Evolutionary conservation across 371 early-diverging fungal genomes (phyloP).

Genomic region (Syncephalastrum sp.): DNA sequence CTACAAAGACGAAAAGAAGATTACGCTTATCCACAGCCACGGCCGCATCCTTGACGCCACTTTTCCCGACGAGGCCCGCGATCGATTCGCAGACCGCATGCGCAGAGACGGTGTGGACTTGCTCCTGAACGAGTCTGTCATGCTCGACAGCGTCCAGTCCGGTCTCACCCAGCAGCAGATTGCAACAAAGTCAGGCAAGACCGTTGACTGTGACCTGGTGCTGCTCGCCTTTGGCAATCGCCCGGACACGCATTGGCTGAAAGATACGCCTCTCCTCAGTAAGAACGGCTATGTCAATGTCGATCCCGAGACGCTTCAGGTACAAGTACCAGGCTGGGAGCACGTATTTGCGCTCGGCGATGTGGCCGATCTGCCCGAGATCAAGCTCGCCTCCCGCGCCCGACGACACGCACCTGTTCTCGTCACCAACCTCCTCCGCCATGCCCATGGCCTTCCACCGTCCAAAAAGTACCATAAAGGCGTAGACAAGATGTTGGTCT

Average conservation of each 20-base stretch:
- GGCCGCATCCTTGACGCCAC: constrained; percentile 14
- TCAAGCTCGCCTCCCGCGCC: constrained; percentile 51
- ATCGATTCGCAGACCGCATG: constrained; percentile 15
- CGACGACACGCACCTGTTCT: constrained; percentile 20
- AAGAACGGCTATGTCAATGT: constrained; percentile 38
- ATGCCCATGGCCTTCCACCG: too few species aligned
- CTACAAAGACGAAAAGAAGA: constrained; percentile 43
- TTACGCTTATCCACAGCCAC: constrained; percentile 47
- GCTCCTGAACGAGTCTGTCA: constrained; percentile 46
- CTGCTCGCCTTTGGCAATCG: constrained; percentile 49
- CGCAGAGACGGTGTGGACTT: constrained; percentile 37
- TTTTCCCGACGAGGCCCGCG: constrained; percentile 26
- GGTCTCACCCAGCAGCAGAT: too few species aligned
- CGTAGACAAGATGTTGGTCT: too few species aligned
- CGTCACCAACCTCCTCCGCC: too few species aligned
- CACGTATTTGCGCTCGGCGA: constrained; percentile 65
- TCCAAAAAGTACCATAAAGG: too few species aligned
- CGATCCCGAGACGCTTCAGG: constrained; percentile 51
- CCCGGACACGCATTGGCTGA: constrained; percentile 22
- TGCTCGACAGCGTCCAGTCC: not conserved
- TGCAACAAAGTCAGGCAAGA: constrained; percentile 28
- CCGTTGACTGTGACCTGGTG: constrained; percentile 47
- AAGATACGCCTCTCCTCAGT: constrained; percentile 15
- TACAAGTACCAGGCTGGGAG: constrained; percentile 31
- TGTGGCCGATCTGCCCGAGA: constrained; percentile 45